Evolutionary conservation across 306 rosid species (phyloP).

Genomic region (Mucuna pruriens): DNA sequence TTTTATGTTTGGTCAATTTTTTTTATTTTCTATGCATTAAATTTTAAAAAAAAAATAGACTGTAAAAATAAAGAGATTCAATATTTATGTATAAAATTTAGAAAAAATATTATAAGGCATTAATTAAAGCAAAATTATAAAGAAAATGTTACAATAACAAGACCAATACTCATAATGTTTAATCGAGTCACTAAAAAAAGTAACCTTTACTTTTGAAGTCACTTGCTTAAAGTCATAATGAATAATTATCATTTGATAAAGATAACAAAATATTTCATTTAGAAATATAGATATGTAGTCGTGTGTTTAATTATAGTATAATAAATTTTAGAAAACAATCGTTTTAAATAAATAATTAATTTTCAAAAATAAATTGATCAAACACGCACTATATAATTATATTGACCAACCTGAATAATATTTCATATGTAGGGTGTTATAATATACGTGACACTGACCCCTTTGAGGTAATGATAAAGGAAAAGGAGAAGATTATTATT

Average conservation of each 20-base stretch:
- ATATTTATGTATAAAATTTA: neutral
- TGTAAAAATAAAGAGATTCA: neutral
- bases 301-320: neutral
- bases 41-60: neutral
- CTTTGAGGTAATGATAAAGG: neutral
- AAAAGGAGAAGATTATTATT: neutral
- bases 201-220: neutral
- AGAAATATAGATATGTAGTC: neutral
- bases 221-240: neutral
- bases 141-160: neutral
- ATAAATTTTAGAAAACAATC: neutral
- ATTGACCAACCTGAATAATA: neutral
- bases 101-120: neutral
- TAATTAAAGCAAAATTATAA: neutral
- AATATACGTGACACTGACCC: too few relatives aligned
- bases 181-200: neutral
- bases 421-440: neutral
- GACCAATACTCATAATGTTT: neutral
- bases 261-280: neutral
- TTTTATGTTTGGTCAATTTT: neutral
- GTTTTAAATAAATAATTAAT: neutral
- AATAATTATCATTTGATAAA: neutral
- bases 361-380: neutral
- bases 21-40: neutral
- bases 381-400: neutral